Evolutionary conservation across 192 early-diverging fungal species (phyloP).

Genomic region (Globomyces pollinis-pini): DNA sequence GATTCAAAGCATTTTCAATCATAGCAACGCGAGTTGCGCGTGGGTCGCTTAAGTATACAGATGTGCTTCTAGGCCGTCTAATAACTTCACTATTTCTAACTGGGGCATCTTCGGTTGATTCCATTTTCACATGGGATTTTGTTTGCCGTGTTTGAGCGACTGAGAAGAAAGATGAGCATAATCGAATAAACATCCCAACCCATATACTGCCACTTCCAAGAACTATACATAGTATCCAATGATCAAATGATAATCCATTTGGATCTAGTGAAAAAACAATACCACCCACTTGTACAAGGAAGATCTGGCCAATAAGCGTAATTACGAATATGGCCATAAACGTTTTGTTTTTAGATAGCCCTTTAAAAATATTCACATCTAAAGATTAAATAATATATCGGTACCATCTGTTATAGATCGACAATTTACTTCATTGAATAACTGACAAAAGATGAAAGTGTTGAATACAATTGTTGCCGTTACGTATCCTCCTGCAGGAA

Average conservation of each 20-base stretch:
- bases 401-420: slow-evolving; percentile 65
- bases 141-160: too few relatives aligned
- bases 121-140: not conserved
- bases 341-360: slow-evolving; percentile 66
- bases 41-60: too few relatives aligned
- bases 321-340: slow-evolving; percentile 75
- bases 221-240: slow-evolving; percentile 79
- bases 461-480: slow-evolving; percentile 81
- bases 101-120: not conserved
- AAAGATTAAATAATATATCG: slow-evolving; percentile 53
- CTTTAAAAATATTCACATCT: slow-evolving; percentile 82
- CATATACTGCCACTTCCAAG: slow-evolving; percentile 74
- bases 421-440: slow-evolving; percentile 94
- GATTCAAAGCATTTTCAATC: too few relatives aligned
- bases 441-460: slow-evolving; percentile 86
- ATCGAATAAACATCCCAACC: slow-evolving; percentile 73
- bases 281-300: slow-evolving; percentile 88
- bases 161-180: slow-evolving; percentile 60
- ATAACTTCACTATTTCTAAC: too few relatives aligned
- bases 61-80: too few relatives aligned
- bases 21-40: too few relatives aligned
- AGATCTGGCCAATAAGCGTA: slow-evolving; percentile 66
- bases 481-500: slow-evolving; percentile 7
- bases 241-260: slow-evolving; percentile 46
- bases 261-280: slow-evolving; percentile 69